A percentile compares a stretch with the other conserved stretches of the same genome.
phyloP scores from a whole-genome alignment of 495 filamentous ascomycete species.

The Lasiosphaeriaceae sp. region DNA sequence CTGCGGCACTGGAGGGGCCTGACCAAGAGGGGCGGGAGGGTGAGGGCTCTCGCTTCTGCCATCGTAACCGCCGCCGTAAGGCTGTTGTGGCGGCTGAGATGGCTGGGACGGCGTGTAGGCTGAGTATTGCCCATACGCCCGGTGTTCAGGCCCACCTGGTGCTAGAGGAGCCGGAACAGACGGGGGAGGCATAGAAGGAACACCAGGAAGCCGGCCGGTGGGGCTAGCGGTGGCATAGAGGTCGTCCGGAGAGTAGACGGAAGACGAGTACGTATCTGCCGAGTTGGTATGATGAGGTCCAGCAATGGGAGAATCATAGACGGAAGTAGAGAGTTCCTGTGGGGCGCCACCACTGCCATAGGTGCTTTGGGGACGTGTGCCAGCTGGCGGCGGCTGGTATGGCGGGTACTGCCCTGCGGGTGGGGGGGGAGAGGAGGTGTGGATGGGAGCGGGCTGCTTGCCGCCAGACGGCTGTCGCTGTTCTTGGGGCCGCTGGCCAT shows the following conservation, averaged over 20 bases:
- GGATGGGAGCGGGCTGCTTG: slow-evolving; percentile 45
- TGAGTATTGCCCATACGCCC: neutral
- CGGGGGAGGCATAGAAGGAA: slow-evolving; percentile 26
- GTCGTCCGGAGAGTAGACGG: slow-evolving; percentile 58
- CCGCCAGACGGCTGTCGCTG: slow-evolving; percentile 34
- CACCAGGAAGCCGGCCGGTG: slow-evolving; percentile 18
- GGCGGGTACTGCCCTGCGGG: slow-evolving; percentile 36
- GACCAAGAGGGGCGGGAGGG: slow-evolving; percentile 39
- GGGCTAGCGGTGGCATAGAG: slow-evolving; percentile 37
- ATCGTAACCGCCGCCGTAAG: slow-evolving; percentile 41
- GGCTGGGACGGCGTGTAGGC: slow-evolving; percentile 20
- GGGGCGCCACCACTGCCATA: slow-evolving; percentile 63
- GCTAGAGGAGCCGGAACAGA: slow-evolving; percentile 25
- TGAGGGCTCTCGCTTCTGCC: slow-evolving; percentile 43
- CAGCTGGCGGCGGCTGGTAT: slow-evolving; percentile 42
- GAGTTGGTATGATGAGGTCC: slow-evolving; percentile 41
- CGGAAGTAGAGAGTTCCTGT: slow-evolving; percentile 80
- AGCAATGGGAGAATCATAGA: slow-evolving; percentile 76
- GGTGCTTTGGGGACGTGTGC: slow-evolving; percentile 62
- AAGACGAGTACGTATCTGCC: slow-evolving; percentile 52
- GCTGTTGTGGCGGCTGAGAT: slow-evolving; percentile 26
- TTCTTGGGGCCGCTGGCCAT: slow-evolving; percentile 31
- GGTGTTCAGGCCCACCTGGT: slow-evolving; percentile 11
- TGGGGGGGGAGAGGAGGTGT: slow-evolving; percentile 42
- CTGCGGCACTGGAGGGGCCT: slow-evolving; percentile 41